Base-by-base conservation (phyloP, 768 basidiomycete genomes). In the Serendipita sp. region DNA sequence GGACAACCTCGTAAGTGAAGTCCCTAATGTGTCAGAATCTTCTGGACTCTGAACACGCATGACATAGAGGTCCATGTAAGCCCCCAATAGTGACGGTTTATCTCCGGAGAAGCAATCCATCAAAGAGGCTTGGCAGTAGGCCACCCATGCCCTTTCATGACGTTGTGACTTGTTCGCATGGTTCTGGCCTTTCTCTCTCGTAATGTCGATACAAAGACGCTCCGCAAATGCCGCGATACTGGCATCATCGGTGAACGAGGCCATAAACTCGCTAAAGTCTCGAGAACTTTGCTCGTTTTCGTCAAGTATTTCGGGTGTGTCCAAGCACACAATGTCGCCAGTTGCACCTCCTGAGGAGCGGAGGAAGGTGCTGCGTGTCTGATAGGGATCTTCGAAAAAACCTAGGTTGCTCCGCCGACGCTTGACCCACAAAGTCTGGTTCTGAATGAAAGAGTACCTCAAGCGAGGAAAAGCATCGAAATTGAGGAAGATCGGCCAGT, bases 311-410 rank as follows among this genome's bases (percentile, higher is more conserved):
- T 86, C 84, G 0, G 92, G 89, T 69, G 91, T 88, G 71, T 97
- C 94, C 15, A 94, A 80, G 0, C 83, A 85, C 16, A 89, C 89
- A 2, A 89, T 82, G 69, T 92, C 89, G 2, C 90, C 90, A 3
- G 85, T 82, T 35, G 89, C 87, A 13, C 87, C 84, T 16, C 91
- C 89, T 11, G 56, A 30, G 15, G 91, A 89, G 11, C 90, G 85
- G 8, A 93, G 86, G 69, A 93, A 94, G 10, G 96, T 79, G 73
- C 89, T 91, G 52, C 92, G 82, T 69, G 91, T 94, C 7, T 95
- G 95, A 68, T 89, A 83, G 0, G 96, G 91, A 73, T 98, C 96
- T 68, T 93, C 89, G 3, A 86, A 86, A 71, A 98, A 99, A 71
- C 89, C 90, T 51, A 97, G 78, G 73, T 93, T 94, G 0, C 92